Evolutionary conservation across 768 basidiomycete genomes (phyloP), one percentile per base, ranked within the genome.

Genomic region (Lentinula raphanica): DNA sequence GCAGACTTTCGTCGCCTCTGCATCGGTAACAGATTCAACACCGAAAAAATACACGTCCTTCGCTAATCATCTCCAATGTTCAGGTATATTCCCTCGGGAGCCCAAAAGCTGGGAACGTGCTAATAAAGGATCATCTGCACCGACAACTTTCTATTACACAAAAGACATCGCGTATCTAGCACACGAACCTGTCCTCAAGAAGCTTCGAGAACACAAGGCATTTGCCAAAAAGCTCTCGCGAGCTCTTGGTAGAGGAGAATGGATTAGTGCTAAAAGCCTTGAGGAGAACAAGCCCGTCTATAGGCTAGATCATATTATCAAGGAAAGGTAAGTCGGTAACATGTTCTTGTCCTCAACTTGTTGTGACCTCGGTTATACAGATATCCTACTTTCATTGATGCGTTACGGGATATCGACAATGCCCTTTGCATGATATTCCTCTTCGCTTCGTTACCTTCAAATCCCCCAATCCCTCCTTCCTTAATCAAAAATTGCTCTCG

Each of bases 31-130:
- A 69, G n/a, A 60, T 32, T 27, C 58, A 19, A 54, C 28, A 23
- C n/a, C n/a, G n/a, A n/a, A 29, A 27, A 12, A 29, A 1, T 3
- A 62, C 44, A 32, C 31, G 40, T 53, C 60, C 21, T 48, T 21
- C 13, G 50, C 40, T 35, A 42, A 4, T 23, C 60, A 36, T 36
- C 38, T 60, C 58, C 27, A 49, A 21, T 58, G n/a, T n/a, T n/a
- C n/a, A 98, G 95, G 96, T 12, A 96, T 99, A 66, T 98, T 96
- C 71, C 97, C 97, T 62, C 91, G 96, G 55, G 97, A 99, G 71
- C 97, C 97, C 25, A 84, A 86, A 46, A 87, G 84, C 73, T 86
- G 84, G 65, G 99, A 98, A 71, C 85, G 86, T 62, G 97, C 96
- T 35, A 98, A 98, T 77, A 98, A 97, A 71, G 97, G 96, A 1